Percentiles rank a stretch among this genome's conserved stretches.
Conservation (phyloP, 148 eudicot species). For the Mesembryanthemum crystallinum region DNA sequence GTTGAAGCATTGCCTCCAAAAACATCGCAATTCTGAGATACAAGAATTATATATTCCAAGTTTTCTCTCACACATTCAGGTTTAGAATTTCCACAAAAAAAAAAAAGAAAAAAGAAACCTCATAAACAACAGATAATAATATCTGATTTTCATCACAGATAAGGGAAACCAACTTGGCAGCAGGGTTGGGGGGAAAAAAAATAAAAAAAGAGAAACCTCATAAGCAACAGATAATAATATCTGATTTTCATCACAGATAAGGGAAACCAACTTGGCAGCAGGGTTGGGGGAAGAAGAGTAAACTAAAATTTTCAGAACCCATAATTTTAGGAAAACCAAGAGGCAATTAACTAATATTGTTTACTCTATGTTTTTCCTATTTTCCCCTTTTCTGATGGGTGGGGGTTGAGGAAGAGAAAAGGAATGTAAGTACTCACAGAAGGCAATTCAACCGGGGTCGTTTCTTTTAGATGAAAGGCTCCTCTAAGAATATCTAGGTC, state of each 20-base stretch:
- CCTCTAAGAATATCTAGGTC: slow-evolving; percentile 66
- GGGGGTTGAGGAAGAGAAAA: neutral
- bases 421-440: slow-evolving; percentile 44
- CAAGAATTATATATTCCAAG: neutral
- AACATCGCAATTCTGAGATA: neutral
- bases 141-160: neutral
- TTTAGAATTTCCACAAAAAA: too few species aligned
- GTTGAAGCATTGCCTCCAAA: neutral
- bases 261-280: neutral
- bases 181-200: too few species aligned
- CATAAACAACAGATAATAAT: neutral
- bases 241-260: neutral
- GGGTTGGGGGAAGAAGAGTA: neutral
- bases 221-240: neutral
- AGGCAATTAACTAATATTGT: neutral
- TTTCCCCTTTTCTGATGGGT: neutral
- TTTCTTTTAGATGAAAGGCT: slow-evolving; percentile 81
- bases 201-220: too few species aligned
- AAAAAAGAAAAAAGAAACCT: too few species aligned
- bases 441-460: slow-evolving; percentile 71
- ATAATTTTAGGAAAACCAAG: neutral
- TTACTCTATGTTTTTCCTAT: neutral
- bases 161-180: neutral
- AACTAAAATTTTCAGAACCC: neutral
- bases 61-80: too few species aligned